Evolutionary conservation across 2,329 filamentous ascomycete genomes (phyloP).

Genomic region (Chaetomiaceae sp.): DNA sequence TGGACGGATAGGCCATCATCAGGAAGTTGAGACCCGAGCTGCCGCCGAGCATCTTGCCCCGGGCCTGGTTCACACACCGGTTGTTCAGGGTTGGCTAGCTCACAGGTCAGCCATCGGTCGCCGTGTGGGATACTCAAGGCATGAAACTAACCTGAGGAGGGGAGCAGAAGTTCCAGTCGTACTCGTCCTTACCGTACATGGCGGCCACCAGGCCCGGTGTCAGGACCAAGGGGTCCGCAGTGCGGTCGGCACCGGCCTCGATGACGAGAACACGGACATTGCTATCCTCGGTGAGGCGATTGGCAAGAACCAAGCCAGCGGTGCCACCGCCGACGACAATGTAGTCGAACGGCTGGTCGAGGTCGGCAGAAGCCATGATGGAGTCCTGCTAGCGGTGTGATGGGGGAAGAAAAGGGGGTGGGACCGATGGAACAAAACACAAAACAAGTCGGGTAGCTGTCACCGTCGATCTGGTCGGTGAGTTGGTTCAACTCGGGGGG

Average conservation of each 20-base stretch:
- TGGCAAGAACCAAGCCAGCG: slow-evolving; percentile 43
- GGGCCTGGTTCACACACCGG: slow-evolving; percentile 30
- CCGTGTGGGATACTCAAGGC: not conserved
- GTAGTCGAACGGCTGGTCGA: slow-evolving; percentile 38
- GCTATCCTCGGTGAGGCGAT: slow-evolving; percentile 37
- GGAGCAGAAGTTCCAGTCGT: slow-evolving; percentile 39
- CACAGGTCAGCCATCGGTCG: not conserved
- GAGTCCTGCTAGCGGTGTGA: not conserved
- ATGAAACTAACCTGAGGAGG: slow-evolving; percentile 30
- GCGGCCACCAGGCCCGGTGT: slow-evolving; percentile 34
- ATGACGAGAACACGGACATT: slow-evolving; percentile 35
- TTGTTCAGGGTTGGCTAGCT: slow-evolving; percentile 23
- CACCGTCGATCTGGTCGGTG: not conserved
- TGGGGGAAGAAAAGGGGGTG: not conserved
- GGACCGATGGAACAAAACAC: not conserved
- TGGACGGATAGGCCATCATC: slow-evolving; percentile 28
- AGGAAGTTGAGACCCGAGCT: slow-evolving; percentile 30
- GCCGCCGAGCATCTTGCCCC: slow-evolving; percentile 32
- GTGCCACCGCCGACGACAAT: slow-evolving; percentile 48
- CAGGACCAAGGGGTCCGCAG: slow-evolving; percentile 33
- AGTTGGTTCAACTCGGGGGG: not conserved
- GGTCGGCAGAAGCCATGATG: slow-evolving; percentile 14
- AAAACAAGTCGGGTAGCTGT: not conserved
- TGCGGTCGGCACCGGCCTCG: slow-evolving; percentile 36
- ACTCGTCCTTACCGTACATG: slow-evolving; percentile 33